A percentile compares a stretch with the other conserved stretches of the same genome.
phyloP scores from a whole-genome alignment of 208 protist genomes.

The Trypanosoma boissoni region DNA sequence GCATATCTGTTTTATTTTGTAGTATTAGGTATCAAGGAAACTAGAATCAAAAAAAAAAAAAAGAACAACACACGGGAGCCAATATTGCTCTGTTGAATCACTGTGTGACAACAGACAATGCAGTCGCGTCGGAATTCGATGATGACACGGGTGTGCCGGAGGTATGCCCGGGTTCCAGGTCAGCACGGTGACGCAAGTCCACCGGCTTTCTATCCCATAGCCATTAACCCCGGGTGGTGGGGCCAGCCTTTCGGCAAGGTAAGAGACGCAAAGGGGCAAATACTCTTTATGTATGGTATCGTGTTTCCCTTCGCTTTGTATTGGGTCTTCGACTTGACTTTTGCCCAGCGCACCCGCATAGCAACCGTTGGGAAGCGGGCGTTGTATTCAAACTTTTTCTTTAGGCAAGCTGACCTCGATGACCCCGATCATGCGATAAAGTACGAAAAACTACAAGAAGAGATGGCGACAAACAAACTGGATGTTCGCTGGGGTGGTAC shows the following conservation, averaged over 20 bases:
- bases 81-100: too few relatives aligned
- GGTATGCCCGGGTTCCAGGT: slow-evolving; percentile 83
- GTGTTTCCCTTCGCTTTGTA: slow-evolving; percentile 76
- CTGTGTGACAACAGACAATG: slow-evolving; percentile 27
- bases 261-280: slow-evolving; percentile 67
- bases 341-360: slow-evolving; percentile 73
- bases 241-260: slow-evolving; percentile 87
- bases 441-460: slow-evolving; percentile 78
- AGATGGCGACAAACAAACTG: slow-evolving; percentile 82
- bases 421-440: slow-evolving; percentile 89
- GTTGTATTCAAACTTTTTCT: slow-evolving; percentile 75
- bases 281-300: slow-evolving; percentile 63
- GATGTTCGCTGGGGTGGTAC: slow-evolving; percentile 85
- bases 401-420: slow-evolving; percentile 81
- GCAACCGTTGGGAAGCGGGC: slow-evolving; percentile 73
- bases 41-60: neutral
- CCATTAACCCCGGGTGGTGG: slow-evolving; percentile 89
- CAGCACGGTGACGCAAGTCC: slow-evolving; percentile 75
- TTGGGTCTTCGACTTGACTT: slow-evolving; percentile 71
- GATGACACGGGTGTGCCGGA: slow-evolving; percentile 77
- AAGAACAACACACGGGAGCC: too few relatives aligned
- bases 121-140: slow-evolving; percentile 82
- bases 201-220: slow-evolving; percentile 85
- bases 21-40: neutral
- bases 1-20: neutral